Conservation (phyloP, 345 rosid species). For the Noccaea caerulescens region DNA sequence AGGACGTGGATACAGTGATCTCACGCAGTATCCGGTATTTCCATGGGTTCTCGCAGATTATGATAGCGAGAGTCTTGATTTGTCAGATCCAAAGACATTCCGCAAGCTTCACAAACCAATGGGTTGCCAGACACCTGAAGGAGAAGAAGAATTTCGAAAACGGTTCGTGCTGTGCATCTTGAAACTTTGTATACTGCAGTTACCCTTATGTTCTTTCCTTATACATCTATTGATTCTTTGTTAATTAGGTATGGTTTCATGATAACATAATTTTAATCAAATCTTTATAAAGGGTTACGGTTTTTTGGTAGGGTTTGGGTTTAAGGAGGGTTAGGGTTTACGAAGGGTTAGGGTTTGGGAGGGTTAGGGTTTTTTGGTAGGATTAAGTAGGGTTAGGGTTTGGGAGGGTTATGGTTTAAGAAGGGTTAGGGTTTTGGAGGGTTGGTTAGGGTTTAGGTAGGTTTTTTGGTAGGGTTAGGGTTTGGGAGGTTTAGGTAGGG, state of each 20-base stretch:
- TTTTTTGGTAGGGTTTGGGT: no score
- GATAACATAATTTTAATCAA: not conserved
- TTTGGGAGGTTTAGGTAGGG: no score
- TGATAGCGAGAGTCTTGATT: slow-evolving; percentile 85
- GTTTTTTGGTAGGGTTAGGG: no score
- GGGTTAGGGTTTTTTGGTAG: no score
- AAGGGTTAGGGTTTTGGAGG: no score
- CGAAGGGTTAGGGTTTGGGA: no score
- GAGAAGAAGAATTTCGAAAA: slow-evolving; percentile 97
- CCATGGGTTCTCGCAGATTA: slow-evolving; percentile 99
- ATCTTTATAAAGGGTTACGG: not conserved
- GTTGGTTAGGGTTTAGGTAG: no score
- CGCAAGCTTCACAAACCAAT: slow-evolving; percentile 96
- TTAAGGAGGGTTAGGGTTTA: no score
- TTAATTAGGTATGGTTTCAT: slow-evolving; percentile 24
- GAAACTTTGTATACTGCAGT: slow-evolving; percentile 27
- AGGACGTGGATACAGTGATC: slow-evolving; percentile 99
- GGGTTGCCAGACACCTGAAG: slow-evolving; percentile 99
- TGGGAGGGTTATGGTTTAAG: no score
- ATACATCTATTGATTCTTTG: slow-evolving; percentile 18
- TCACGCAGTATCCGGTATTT: slow-evolving; percentile 98
- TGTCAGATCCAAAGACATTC: slow-evolving; percentile 82
- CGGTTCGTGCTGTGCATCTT: slow-evolving; percentile 57
- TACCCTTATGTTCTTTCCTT: not conserved
- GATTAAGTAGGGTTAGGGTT: no score